phyloP scores from a whole-genome alignment of 2,329 filamentous ascomycete genomes.

The Colletotrichum sp. region DNA sequence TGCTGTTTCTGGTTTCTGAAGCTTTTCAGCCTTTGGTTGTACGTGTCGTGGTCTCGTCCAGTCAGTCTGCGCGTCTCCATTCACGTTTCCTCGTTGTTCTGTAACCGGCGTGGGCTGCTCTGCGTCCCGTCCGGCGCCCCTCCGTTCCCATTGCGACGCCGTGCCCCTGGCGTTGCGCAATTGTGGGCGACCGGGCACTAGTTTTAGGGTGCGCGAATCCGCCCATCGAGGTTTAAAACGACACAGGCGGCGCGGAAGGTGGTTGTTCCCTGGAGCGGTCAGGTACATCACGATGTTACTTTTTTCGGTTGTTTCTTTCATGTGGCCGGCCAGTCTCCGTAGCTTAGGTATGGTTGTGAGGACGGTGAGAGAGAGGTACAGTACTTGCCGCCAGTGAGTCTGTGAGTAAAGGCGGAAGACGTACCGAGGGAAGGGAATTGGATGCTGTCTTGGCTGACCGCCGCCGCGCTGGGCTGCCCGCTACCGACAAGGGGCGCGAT shows the following conservation, averaged over 20 bases:
- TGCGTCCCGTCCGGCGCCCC: not conserved
- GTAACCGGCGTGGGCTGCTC: not conserved
- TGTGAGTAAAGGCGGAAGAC: not conserved
- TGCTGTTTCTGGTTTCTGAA: not conserved
- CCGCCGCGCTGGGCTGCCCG: not conserved
- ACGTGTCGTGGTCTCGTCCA: not conserved
- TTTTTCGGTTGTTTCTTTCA: not conserved
- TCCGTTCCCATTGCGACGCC: conserved; percentile 11
- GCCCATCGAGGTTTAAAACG: not conserved
- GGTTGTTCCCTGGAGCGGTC: conserved; percentile 6
- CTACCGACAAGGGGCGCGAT: not conserved
- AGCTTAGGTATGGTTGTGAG: not conserved
- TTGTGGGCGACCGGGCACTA: conserved; percentile 10
- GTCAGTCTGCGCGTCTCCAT: not conserved
- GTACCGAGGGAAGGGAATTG: not conserved
- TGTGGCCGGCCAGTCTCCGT: not conserved
- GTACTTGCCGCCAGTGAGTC: no score
- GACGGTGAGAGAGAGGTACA: no score
- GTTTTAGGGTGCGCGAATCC: not conserved
- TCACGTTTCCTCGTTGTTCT: not conserved
- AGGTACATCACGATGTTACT: not conserved
- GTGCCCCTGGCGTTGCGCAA: conserved; percentile 15
- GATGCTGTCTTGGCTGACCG: not conserved
- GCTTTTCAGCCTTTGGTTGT: not conserved
- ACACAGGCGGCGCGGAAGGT: not conserved